A percentile compares a stretch with the other conserved stretches of the same genome.
phyloP scores from a whole-genome alignment of 2,329 filamentous ascomycete genomes.

The Hymenotorrendiella dingleyae region DNA sequence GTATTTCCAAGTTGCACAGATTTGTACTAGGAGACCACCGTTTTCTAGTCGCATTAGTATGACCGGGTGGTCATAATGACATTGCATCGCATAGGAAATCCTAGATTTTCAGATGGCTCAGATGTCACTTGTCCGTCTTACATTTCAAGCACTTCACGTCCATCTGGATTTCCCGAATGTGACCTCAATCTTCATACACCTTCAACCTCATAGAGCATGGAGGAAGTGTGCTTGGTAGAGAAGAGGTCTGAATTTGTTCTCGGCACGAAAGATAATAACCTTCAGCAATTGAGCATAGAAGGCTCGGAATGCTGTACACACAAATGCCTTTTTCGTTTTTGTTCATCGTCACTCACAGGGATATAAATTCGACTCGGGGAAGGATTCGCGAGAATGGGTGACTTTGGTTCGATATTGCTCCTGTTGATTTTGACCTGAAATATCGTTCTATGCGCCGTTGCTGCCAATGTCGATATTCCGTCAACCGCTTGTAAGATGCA shows the following conservation, averaged over 20 bases:
- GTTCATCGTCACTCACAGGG: constrained; percentile 9
- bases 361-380: not conserved
- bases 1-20: too few relatives aligned
- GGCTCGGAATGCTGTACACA: constrained; percentile 44
- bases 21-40: too few relatives aligned
- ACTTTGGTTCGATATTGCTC: constrained; percentile 21
- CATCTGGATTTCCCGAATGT: constrained; percentile 40
- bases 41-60: too few relatives aligned
- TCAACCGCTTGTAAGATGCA: constrained; percentile 19
- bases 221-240: constrained; percentile 63
- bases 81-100: too few relatives aligned
- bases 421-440: constrained; percentile 25
- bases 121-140: not conserved
- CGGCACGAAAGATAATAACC: constrained; percentile 44
- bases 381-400: constrained; percentile 9
- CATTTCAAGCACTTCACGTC: too few relatives aligned
- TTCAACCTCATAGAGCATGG: constrained; percentile 41
- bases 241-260: constrained; percentile 38
- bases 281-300: constrained; percentile 40
- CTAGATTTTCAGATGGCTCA: too few relatives aligned
- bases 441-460: constrained; percentile 21
- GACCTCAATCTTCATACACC: constrained; percentile 58
- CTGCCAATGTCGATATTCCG: constrained; percentile 19
- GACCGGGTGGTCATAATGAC: too few relatives aligned
- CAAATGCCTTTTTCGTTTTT: constrained; percentile 36